Percentiles rank a stretch among this genome's conserved stretches.
These are phyloP conservation scores for Medicago lupulina DNA, from an alignment of 306 rosid genomes.

Conservation along the genomic window DNA sequence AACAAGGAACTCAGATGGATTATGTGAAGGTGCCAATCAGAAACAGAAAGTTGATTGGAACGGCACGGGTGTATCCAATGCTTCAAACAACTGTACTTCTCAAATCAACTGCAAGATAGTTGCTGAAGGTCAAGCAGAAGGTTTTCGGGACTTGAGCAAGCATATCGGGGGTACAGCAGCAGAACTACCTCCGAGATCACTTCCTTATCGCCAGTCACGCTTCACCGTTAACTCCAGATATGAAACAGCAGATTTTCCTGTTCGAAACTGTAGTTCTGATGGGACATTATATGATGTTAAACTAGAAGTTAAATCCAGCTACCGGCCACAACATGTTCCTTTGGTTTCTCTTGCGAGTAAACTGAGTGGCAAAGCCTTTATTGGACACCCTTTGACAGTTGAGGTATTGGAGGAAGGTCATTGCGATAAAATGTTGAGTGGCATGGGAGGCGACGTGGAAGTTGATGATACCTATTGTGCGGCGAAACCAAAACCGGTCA, in stretches of 20 bases:
- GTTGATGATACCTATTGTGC: conserved; percentile 39
- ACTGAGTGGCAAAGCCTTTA: conserved; percentile 81
- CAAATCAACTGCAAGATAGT: conserved; percentile 55
- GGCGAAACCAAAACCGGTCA: conserved; percentile 43
- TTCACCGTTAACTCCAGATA: conserved; percentile 73
- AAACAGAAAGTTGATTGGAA: conserved; percentile 63
- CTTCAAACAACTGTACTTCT: conserved; percentile 48
- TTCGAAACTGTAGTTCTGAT: conserved; percentile 52
- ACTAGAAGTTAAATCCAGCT: conserved; percentile 76
- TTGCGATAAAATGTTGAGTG: conserved; percentile 54
- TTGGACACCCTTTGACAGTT: conserved; percentile 86
- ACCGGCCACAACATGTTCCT: conserved; percentile 85
- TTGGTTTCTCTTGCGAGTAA: conserved; percentile 93
- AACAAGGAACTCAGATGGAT: conserved; percentile 50
- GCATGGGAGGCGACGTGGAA: conserved; percentile 46
- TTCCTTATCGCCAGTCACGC: conserved; percentile 89
- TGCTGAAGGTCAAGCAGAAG: conserved; percentile 58
- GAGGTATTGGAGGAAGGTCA: conserved; percentile 72
- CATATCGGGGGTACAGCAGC: conserved; percentile 44
- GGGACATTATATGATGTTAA: conserved; percentile 69
- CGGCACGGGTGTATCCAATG: conserved; percentile 43
- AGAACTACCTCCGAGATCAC: conserved; percentile 66
- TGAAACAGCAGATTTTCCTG: conserved; percentile 61
- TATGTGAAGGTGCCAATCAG: conserved; percentile 54
- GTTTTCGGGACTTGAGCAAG: conserved; percentile 51